Conservation (phyloP, 2,329 filamentous ascomycete species). For the Pseudogymnoascus sp. region DNA sequence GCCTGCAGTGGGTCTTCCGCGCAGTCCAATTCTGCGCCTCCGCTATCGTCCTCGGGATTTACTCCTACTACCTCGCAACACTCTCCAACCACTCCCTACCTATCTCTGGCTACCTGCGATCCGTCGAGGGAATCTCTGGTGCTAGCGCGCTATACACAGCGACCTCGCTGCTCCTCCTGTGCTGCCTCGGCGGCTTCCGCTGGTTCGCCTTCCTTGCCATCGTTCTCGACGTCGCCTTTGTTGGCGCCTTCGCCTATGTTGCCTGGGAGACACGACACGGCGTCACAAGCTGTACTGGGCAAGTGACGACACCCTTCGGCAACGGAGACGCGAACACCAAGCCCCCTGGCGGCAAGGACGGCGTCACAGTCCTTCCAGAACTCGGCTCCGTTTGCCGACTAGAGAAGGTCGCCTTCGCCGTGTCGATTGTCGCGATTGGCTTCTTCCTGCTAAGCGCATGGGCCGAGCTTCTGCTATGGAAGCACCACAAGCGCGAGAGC, state of each 20-base stretch:
- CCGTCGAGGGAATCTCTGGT: slow-evolving; percentile 72
- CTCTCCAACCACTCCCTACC: slow-evolving; percentile 54
- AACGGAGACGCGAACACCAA: slow-evolving; percentile 42
- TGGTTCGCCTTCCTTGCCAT: slow-evolving; percentile 68
- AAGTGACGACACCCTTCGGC: slow-evolving; percentile 62
- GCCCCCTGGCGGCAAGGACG: slow-evolving; percentile 23
- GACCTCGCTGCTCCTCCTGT: slow-evolving; percentile 64
- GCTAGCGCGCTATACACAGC: slow-evolving; percentile 66
- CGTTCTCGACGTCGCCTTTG: slow-evolving; percentile 68
- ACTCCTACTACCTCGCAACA: slow-evolving; percentile 75
- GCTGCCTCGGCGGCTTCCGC: slow-evolving; percentile 66
- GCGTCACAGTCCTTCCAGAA: slow-evolving; percentile 31
- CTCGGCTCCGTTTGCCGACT: slow-evolving; percentile 61
- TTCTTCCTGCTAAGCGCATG: slow-evolving; percentile 68
- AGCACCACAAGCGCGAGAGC: slow-evolving; percentile 67
- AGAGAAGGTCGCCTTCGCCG: slow-evolving; percentile 68
- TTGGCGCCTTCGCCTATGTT: slow-evolving; percentile 72
- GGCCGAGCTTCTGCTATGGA: slow-evolving; percentile 59
- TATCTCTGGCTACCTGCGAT: slow-evolving; percentile 59
- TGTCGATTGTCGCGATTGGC: slow-evolving; percentile 67
- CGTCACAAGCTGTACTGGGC: slow-evolving; percentile 54
- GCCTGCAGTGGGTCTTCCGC: slow-evolving; percentile 63
- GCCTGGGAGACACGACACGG: slow-evolving; percentile 67
- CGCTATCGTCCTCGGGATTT: slow-evolving; percentile 67
- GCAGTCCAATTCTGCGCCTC: slow-evolving; percentile 64